Base-by-base conservation (phyloP, 345 rosid genomes). In the Lagerstroemia speciosa region DNA sequence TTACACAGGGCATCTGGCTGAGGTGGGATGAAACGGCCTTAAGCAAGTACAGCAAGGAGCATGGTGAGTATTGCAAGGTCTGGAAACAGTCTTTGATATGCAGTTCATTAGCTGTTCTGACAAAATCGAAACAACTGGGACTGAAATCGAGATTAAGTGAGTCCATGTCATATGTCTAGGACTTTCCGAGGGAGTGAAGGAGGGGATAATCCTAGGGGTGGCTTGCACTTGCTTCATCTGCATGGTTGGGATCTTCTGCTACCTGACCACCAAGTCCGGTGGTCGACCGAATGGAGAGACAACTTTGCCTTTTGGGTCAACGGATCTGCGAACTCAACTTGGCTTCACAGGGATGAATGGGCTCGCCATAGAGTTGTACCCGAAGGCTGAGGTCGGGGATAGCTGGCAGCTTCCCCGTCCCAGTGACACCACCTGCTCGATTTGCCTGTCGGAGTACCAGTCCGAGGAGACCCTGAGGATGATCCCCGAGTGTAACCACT, bases 371-470 rank as follows among this genome's bases (percentile, higher is more conserved):
- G 70, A 75, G 48, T 75, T 65, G 2, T 78, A n/a, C 60, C 76
- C 76, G 2, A 78, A 66, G 33, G 72, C 67, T 22, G 55, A 78
- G 22, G 71, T 88, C 0, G 90, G 92, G 0, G 87, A 83, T n/a
- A 71, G 80, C 41, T 43, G 87, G 26, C 27, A 81, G 17, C 61
- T 55, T 24, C 91, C 86, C 0, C 75, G 78, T 65, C 76, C 81
- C 9, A 66, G 71, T 14, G 89, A 90, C 74, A 74, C 41, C 60
- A 79, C 80, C 9, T 90, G 93, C 67, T 58, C 89, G 0, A 82
- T 90, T 11, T 86, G 89, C 62, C 61, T 90, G 26, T 77, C 75
- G 0, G 92, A 90, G 46, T 86, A 90, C 68, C 76, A 83, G 61
- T 70, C 85, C 0, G 75, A 79, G 53, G 94, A 88, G 68, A 79